Percentiles rank a stretch among this genome's conserved stretches.
These are phyloP conservation scores for Suillus variegatus DNA, from an alignment of 768 basidiomycete species.

Conservation along the genomic window DNA sequence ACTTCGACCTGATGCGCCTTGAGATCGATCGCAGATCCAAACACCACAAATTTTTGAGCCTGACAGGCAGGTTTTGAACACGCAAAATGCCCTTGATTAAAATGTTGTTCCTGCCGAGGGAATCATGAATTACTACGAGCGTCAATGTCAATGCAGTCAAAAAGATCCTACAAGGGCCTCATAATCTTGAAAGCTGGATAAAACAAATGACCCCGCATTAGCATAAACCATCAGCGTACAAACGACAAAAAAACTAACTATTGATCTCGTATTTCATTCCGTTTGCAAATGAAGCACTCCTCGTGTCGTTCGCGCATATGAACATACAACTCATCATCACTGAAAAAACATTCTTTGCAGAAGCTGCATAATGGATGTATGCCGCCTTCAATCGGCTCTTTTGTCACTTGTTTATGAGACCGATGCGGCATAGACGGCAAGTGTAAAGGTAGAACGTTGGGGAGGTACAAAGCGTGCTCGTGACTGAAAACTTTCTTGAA, in stretches of 20 bases:
- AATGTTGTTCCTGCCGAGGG: slow-evolving; percentile 65
- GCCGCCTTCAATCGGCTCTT: slow-evolving; percentile 68
- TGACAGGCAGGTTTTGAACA: slow-evolving; percentile 76
- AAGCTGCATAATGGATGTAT: slow-evolving; percentile 84
- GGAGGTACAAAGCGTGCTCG: slow-evolving; percentile 85
- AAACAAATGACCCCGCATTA: background rate
- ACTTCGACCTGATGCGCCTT: slow-evolving; percentile 89
- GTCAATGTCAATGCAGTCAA: slow-evolving; percentile 1
- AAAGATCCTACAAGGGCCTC: slow-evolving; percentile 60
- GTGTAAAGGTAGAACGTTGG: slow-evolving; percentile 64
- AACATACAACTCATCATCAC: slow-evolving; percentile 89
- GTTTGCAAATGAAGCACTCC: slow-evolving; percentile 94
- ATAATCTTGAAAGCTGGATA: slow-evolving; percentile 73
- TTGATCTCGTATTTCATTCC: slow-evolving; percentile 75
- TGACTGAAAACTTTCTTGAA: slow-evolving; percentile 95
- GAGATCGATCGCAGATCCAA: slow-evolving; percentile 82
- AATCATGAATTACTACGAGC: slow-evolving; percentile 10
- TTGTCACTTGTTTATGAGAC: slow-evolving; percentile 40
- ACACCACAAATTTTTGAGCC: slow-evolving; percentile 93
- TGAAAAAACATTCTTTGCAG: slow-evolving; percentile 90
- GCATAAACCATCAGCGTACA: slow-evolving; percentile 2
- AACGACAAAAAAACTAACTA: slow-evolving; percentile 62
- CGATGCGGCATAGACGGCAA: slow-evolving; percentile 67
- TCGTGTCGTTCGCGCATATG: slow-evolving; percentile 96
- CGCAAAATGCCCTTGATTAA: slow-evolving; percentile 72